Evolutionary conservation across 306 rosid species (phyloP), one percentile per base, ranked within the genome.

Genomic region (Vicia sativa): DNA sequence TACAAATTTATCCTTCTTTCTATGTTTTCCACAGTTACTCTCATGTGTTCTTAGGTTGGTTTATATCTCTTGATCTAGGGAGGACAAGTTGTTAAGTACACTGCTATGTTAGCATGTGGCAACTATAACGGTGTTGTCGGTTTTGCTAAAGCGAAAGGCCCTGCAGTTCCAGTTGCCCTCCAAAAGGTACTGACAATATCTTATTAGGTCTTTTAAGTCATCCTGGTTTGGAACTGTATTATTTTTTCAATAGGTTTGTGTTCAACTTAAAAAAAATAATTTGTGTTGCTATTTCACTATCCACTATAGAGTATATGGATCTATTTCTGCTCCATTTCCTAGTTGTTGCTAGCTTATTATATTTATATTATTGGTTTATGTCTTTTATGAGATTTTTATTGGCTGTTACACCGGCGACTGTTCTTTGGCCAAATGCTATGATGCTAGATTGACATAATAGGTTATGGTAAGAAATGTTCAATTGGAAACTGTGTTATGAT

Each of bases 111-210:
- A 76, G 96, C 92, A 58, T 92, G 96, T 78, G 98, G 98, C 73
- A 92, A 92, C 79, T 92, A 86, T 79, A 84, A 90, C 4, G 98
- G 98, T 31, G 84, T 87, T 83, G 75, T 90, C 46, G 96, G 96
- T 73, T 92, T 79, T 76, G 96, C 98, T 15, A 92, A 85, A 85
- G 98, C 96, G 71, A 92, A 90, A 80, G 96, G 96, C 73, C 96
- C 98, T 50, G 84, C 91, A 23, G 77, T 86, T 23, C 90, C 91
- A 8, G 77, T 83, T 64, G 98, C 98, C 62, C 84, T 92, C 63
- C 93, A 86, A 63, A 92, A 90, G 98, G 98, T 82, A 86, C 57
- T 13, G 9, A n/a, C 29, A 53, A 35, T 44, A 67, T 83, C 63
- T 65, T 70, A 56, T 25, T 11, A n/a, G 11, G 38, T 46, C 39